phyloP scores from a whole-genome alignment of 306 rosid genomes.

The Sicyos edulis region DNA sequence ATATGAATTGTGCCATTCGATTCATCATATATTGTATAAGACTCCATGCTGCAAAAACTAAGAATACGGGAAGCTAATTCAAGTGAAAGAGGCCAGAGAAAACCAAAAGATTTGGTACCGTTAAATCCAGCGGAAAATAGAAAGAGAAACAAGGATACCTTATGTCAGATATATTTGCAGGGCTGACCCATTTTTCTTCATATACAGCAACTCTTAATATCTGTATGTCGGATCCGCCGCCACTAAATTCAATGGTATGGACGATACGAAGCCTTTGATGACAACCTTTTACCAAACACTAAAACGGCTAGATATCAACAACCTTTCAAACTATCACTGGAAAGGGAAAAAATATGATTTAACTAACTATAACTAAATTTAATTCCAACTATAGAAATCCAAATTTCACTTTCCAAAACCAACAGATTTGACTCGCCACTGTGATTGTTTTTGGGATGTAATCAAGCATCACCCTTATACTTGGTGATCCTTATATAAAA shows the following conservation, averaged over 20 bases:
- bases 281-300: conserved; percentile 96
- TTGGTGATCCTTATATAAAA: neutral
- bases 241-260: conserved; percentile 76
- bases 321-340: neutral
- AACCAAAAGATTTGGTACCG: neutral
- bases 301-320: conserved; percentile 2
- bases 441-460: neutral
- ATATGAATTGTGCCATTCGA: neutral
- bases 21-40: neutral
- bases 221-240: conserved; percentile 83
- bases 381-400: neutral
- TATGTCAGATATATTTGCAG: conserved; percentile 41
- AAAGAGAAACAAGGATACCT: conserved; percentile 46
- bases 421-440: neutral
- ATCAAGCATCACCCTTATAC: neutral
- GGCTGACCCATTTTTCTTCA: conserved; percentile 87
- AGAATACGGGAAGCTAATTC: neutral
- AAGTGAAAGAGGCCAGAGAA: neutral
- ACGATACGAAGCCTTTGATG: conserved; percentile 82
- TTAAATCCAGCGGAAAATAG: neutral
- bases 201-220: conserved; percentile 82
- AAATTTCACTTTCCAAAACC: neutral
- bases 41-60: neutral
- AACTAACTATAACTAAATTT: conserved; percentile 4
- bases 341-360: neutral